phyloP scores from a whole-genome alignment of 1,284 basidiomycete species.

The Trichosporon sp. region DNA sequence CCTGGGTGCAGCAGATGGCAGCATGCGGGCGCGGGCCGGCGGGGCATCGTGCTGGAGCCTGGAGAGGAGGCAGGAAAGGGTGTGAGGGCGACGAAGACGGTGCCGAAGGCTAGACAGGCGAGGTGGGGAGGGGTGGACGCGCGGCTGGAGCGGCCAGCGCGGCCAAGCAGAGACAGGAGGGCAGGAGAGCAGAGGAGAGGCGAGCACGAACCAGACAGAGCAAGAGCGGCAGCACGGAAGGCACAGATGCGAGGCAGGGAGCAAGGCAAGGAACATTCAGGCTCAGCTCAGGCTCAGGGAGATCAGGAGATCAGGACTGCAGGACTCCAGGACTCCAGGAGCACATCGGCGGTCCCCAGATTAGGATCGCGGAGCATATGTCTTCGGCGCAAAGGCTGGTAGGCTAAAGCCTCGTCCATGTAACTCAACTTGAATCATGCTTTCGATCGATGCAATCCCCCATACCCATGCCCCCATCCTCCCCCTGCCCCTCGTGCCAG shows the following conservation, averaged over 20 bases:
- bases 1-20: too few species aligned
- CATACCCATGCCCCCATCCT: background rate
- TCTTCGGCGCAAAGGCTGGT: conserved; percentile 3
- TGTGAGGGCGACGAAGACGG: background rate
- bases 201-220: too few species aligned
- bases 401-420: background rate
- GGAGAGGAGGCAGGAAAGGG: background rate
- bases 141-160: background rate
- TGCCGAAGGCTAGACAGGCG: background rate
- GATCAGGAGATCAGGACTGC: background rate
- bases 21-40: background rate
- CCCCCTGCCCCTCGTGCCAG: background rate
- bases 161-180: too few species aligned
- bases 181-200: background rate
- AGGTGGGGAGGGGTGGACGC: background rate
- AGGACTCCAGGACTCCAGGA: background rate
- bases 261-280: conserved; percentile 1
- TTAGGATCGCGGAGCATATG: background rate
- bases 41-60: background rate
- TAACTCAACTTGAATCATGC: conserved; percentile 3
- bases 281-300: conserved; percentile 1
- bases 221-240: background rate
- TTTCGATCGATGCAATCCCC: background rate
- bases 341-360: background rate
- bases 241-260: background rate